Evolutionary conservation across 108 stramenopile genomes (phyloP).

Genomic region (Nitzschia palea): DNA sequence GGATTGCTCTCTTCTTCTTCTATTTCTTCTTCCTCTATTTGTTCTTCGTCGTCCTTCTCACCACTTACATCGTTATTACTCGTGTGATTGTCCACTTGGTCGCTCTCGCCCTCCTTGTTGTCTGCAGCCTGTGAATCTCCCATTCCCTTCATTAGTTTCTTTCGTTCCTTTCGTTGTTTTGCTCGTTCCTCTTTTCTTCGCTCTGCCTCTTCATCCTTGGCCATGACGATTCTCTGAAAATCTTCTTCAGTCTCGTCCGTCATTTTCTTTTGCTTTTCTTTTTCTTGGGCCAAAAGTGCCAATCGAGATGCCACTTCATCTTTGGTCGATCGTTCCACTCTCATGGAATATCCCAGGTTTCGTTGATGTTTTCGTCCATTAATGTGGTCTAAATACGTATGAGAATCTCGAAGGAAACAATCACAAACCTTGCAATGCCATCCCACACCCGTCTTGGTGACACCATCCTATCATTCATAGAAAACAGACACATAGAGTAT

Average conservation of each 20-base stretch:
- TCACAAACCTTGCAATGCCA: conserved; percentile 97
- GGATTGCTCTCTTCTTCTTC: conserved; percentile 70
- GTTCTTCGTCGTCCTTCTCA: conserved; percentile 9
- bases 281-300: conserved; percentile 41
- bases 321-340: conserved; percentile 88
- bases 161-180: conserved; percentile 65
- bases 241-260: conserved; percentile 33
- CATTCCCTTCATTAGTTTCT: conserved; percentile 45
- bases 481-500: too few species aligned
- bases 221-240: conserved; percentile 61
- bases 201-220: conserved; percentile 69
- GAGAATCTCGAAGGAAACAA: conserved; percentile 91
- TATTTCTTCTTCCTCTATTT: conserved; percentile 65
- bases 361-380: conserved; percentile 93
- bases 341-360: conserved; percentile 92
- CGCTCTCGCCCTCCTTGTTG: conserved; percentile 32
- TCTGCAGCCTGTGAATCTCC: conserved; percentile 16
- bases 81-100: conserved; percentile 9
- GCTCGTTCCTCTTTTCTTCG: conserved; percentile 66
- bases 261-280: conserved; percentile 28
- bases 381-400: conserved; percentile 95
- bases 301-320: conserved; percentile 62
- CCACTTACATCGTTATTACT: too few species aligned
- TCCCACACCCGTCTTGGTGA: conserved; percentile 82
- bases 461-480: conserved; percentile 37